A percentile compares a stretch with the other conserved stretches of the same genome.
These are phyloP conservation scores for Acidiella bohemica DNA, from an alignment of 495 filamentous ascomycete genomes.

Conservation along the genomic window DNA sequence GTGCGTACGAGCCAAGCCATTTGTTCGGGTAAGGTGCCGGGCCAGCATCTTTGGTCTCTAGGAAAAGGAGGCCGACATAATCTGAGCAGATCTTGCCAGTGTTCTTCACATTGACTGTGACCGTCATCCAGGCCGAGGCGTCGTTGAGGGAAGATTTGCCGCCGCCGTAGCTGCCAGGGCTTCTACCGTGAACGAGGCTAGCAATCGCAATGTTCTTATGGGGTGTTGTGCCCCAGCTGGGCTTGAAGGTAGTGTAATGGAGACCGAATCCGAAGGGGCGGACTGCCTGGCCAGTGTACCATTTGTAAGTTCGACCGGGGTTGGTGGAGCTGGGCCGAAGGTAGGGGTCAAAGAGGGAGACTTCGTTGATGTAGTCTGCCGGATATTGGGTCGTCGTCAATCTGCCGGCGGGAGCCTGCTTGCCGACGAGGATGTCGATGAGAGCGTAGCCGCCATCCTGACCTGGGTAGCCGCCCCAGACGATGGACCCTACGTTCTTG, in stretches of 20 bases:
- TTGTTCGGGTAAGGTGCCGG: conserved; percentile 51
- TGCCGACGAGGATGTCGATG: conserved; percentile 43
- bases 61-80: conserved; percentile 47
- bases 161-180: neutral
- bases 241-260: conserved; percentile 40
- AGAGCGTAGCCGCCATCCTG: conserved; percentile 45
- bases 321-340: conserved; percentile 34
- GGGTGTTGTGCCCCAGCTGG: conserved; percentile 38
- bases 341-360: conserved; percentile 43
- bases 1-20: conserved; percentile 47
- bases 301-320: conserved; percentile 46
- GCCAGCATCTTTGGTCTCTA: conserved; percentile 35
- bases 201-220: conserved; percentile 7
- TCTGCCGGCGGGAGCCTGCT: conserved; percentile 40
- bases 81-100: conserved; percentile 42
- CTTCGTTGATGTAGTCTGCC: conserved; percentile 37
- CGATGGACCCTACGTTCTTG: conserved; percentile 35
- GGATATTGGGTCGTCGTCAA: conserved; percentile 47
- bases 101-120: conserved; percentile 31
- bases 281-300: conserved; percentile 43
- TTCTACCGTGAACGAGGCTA: conserved; percentile 4
- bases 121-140: conserved; percentile 12
- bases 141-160: conserved; percentile 5
- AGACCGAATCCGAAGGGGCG: conserved; percentile 45
- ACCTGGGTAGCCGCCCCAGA: conserved; percentile 47